These are phyloP conservation scores for Domatiomyces globalis DNA, from an alignment of 2,329 filamentous ascomycete species.

Conservation along the genomic window DNA sequence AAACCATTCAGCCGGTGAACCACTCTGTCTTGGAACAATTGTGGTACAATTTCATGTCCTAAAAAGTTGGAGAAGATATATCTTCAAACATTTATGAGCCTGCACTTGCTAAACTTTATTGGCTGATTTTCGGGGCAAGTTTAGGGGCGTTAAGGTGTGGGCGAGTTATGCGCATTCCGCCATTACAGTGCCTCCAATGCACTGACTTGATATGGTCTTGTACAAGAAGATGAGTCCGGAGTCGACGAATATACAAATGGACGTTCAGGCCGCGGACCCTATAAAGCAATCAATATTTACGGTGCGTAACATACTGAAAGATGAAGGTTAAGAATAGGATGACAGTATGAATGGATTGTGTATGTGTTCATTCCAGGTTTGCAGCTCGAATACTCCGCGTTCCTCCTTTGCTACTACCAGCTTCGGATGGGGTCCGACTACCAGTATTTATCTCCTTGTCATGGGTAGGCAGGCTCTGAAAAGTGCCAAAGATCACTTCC, in stretches of 20 bases:
- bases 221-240: too few relatives aligned
- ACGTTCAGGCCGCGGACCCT: too few relatives aligned
- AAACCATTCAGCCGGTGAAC: slow-evolving; percentile 12
- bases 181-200: too few relatives aligned
- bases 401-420: neutral
- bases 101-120: too few relatives aligned
- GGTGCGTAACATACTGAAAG: too few relatives aligned
- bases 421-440: neutral
- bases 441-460: slow-evolving; percentile 6
- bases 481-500: slow-evolving; percentile 24
- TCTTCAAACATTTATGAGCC: too few relatives aligned
- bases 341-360: too few relatives aligned
- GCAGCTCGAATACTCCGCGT: neutral
- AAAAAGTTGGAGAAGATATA: neutral
- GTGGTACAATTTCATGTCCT: neutral
- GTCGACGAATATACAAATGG: too few relatives aligned
- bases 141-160: too few relatives aligned
- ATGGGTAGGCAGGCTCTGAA: slow-evolving; percentile 9
- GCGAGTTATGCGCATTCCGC: too few relatives aligned
- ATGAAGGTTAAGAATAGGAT: neutral
- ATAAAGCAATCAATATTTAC: too few relatives aligned
- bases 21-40: neutral
- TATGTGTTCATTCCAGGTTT: neutral
- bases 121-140: too few relatives aligned
- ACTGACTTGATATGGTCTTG: neutral